Evolutionary conservation across 495 filamentous ascomycete genomes (phyloP).

Genomic region (Xylaria castorea): DNA sequence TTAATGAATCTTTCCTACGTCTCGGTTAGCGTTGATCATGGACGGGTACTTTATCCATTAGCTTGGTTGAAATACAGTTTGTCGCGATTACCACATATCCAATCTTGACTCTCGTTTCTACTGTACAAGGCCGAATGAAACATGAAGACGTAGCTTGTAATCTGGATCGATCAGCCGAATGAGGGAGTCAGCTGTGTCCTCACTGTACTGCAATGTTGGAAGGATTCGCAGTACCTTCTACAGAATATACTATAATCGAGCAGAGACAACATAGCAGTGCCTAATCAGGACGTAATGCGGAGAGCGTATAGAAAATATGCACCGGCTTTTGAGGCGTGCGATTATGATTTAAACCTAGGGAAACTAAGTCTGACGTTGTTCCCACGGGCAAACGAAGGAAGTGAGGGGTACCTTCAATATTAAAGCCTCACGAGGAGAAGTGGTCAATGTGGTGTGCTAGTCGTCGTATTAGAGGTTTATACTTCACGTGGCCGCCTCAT

Average conservation of each 20-base stretch:
- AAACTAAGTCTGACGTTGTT: not conserved
- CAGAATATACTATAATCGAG: not conserved
- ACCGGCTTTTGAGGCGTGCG: not conserved
- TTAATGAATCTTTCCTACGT: not conserved
- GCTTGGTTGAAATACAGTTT: not conserved
- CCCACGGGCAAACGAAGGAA: not conserved
- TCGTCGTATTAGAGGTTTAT: not conserved
- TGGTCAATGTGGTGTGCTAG: not conserved
- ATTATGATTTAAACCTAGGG: too few relatives aligned
- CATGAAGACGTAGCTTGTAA: not conserved
- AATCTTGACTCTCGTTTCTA: not conserved
- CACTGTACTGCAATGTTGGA: not conserved
- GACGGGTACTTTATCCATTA: not conserved
- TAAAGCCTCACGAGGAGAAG: not conserved
- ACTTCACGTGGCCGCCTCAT: not conserved
- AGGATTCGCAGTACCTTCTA: not conserved
- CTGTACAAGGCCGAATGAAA: not conserved
- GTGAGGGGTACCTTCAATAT: not conserved
- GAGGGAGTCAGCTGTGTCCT: not conserved
- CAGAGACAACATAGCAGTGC: not conserved
- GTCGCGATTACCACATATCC: not conserved
- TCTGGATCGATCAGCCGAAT: not conserved
- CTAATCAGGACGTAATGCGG: not conserved
- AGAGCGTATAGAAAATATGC: not conserved
- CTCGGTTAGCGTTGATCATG: not conserved